Evolutionary conservation across 2,329 filamentous ascomycete species (phyloP).

Genomic region (Aspergillus sp.): DNA sequence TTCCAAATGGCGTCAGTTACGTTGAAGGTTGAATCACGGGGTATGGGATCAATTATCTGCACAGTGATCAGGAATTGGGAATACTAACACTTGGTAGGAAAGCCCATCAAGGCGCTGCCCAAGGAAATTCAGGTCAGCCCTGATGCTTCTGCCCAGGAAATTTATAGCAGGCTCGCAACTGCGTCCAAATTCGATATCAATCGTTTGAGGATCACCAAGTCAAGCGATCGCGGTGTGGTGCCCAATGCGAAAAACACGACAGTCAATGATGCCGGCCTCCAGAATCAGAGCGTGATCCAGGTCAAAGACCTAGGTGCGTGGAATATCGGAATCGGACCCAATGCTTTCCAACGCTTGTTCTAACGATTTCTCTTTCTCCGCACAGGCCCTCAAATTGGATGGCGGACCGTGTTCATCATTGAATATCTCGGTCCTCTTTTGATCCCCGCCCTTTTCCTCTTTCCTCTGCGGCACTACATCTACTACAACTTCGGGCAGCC

Average conservation of each 20-base stretch:
- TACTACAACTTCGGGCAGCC: slow-evolving; percentile 50
- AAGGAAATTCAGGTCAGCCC: slow-evolving; percentile 47
- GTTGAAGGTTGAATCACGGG: slow-evolving; percentile 36
- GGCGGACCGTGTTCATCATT: slow-evolving; percentile 89
- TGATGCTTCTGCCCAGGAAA: slow-evolving; percentile 46
- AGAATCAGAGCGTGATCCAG: slow-evolving; percentile 59
- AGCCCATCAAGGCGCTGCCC: slow-evolving; percentile 56
- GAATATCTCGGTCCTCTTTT: slow-evolving; percentile 90
- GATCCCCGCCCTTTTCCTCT: slow-evolving; percentile 70
- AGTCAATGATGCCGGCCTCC: slow-evolving; percentile 50
- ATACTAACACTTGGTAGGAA: slow-evolving; percentile 40
- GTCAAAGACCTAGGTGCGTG: slow-evolving; percentile 85
- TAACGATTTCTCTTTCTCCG: background rate
- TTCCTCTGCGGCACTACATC: slow-evolving; percentile 63
- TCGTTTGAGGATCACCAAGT: slow-evolving; percentile 59
- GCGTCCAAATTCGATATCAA: slow-evolving; percentile 51
- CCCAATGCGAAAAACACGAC: slow-evolving; percentile 48
- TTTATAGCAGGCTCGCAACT: slow-evolving; percentile 52
- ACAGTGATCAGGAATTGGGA: background rate
- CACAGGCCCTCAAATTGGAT: slow-evolving; percentile 77
- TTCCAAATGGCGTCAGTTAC: slow-evolving; percentile 32
- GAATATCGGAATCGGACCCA: background rate
- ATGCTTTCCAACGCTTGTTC: slow-evolving; percentile 2
- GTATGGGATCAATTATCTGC: slow-evolving; percentile 22
- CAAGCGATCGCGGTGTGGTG: slow-evolving; percentile 53